Conservation (phyloP, 345 rosid genomes). For the Bretschneidera sinensis region DNA sequence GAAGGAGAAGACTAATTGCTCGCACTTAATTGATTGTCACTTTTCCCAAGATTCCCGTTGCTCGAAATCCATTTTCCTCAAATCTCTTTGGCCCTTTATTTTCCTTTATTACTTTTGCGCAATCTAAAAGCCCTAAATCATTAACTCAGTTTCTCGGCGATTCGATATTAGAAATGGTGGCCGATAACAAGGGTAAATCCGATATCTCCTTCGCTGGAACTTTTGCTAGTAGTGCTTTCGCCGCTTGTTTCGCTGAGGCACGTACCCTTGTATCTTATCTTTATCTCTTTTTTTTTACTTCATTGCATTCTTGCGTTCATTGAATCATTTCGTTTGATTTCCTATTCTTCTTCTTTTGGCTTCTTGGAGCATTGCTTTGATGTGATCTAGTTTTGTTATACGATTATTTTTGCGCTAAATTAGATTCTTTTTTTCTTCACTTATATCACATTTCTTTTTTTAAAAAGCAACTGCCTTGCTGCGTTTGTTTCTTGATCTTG, state of each 20-base stretch:
- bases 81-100: background rate
- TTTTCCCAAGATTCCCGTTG: slow-evolving; percentile 19
- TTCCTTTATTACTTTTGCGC: background rate
- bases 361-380: too few species aligned
- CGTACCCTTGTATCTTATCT: too few species aligned
- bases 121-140: background rate
- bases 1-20: too few species aligned
- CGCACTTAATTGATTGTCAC: too few species aligned
- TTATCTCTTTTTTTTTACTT: background rate
- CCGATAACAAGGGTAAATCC: slow-evolving; percentile 60
- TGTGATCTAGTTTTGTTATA: background rate
- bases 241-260: slow-evolving; percentile 94
- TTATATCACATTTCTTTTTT: too few species aligned
- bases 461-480: too few species aligned
- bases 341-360: background rate
- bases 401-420: too few species aligned
- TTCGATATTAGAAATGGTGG: slow-evolving; percentile 53
- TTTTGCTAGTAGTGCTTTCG: slow-evolving; percentile 86
- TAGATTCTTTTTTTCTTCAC: too few species aligned
- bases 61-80: background rate
- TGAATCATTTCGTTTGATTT: too few species aligned
- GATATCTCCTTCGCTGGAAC: slow-evolving; percentile 81
- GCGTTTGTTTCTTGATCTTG: too few species aligned
- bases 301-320: background rate
- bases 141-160: background rate